These are phyloP conservation scores for Solanum peruvianum DNA, from an alignment of 257 asterid species.

Conservation along the genomic window DNA sequence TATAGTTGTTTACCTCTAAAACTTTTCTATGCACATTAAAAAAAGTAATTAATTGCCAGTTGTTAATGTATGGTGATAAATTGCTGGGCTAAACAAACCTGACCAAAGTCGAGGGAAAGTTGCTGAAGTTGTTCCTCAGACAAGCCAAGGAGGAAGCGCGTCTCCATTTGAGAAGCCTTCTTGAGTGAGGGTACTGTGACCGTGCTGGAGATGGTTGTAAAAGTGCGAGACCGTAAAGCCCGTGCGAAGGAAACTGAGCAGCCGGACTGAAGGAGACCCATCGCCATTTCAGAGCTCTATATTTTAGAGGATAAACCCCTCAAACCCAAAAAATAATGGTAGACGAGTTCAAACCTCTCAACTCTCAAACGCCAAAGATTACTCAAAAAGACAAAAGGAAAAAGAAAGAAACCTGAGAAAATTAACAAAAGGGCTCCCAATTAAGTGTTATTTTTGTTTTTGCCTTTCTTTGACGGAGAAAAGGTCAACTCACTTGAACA, in stretches of 20 bases:
- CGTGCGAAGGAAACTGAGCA: conserved; percentile 29
- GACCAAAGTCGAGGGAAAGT: conserved; percentile 57
- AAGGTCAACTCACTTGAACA: too few relatives aligned
- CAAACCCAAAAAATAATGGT: background rate
- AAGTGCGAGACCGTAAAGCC: conserved; percentile 30
- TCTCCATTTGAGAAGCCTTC: conserved; percentile 16
- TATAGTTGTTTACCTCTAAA: conserved; percentile 90
- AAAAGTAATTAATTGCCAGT: background rate
- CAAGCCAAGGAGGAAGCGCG: conserved; percentile 78
- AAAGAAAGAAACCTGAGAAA: background rate
- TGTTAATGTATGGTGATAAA: background rate
- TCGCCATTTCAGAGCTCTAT: background rate
- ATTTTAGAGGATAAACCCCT: background rate
- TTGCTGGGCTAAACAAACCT: conserved; percentile 18
- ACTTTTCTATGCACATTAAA: conserved; percentile 34
- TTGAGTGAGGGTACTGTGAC: conserved; percentile 23
- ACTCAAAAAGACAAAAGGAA: background rate
- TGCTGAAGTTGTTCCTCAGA: conserved; percentile 70
- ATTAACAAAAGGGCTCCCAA: background rate
- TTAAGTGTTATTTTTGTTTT: background rate
- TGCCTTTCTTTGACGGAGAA: too few relatives aligned
- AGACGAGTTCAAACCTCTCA: background rate
- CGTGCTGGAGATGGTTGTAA: conserved; percentile 26
- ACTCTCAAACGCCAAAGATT: background rate
- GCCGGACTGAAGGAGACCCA: conserved; percentile 46